phyloP scores from a whole-genome alignment of 305 asterid genomes.

The Coffea humblotiana region DNA sequence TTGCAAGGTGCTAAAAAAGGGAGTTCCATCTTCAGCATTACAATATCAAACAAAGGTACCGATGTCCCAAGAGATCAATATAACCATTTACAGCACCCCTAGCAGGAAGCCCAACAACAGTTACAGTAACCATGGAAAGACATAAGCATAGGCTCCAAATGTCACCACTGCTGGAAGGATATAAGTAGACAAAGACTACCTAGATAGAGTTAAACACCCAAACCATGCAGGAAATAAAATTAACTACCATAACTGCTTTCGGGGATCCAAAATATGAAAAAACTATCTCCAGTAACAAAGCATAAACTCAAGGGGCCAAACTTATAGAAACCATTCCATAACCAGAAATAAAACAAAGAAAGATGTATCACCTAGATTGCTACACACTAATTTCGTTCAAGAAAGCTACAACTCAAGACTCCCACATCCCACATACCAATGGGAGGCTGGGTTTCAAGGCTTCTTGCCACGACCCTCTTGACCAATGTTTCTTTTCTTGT shows the following conservation, averaged over 20 bases:
- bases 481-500: conserved; percentile 56
- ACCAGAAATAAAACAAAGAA: conserved; percentile 32
- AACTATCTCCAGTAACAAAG: conserved; percentile 40
- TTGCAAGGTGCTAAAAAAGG: background rate
- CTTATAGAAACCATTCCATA: conserved; percentile 36
- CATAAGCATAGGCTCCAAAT: conserved; percentile 10
- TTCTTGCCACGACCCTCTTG: conserved; percentile 57
- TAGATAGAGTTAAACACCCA: conserved; percentile 25
- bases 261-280: conserved; percentile 21
- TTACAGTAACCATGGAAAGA: background rate
- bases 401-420: conserved; percentile 34
- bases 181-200: conserved; percentile 35
- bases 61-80: background rate
- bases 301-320: conserved; percentile 60
- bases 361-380: conserved; percentile 39
- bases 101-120: background rate
- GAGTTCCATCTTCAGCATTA: background rate
- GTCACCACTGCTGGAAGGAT: conserved; percentile 22
- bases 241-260: conserved; percentile 49
- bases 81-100: background rate
- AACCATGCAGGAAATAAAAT: conserved; percentile 45
- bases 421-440: conserved; percentile 23
- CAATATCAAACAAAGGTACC: background rate
- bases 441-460: conserved; percentile 33
- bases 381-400: conserved; percentile 36